Evolutionary conservation across 805 yeast species (phyloP).

Genomic region (Lipomyces yamanashiensis): DNA sequence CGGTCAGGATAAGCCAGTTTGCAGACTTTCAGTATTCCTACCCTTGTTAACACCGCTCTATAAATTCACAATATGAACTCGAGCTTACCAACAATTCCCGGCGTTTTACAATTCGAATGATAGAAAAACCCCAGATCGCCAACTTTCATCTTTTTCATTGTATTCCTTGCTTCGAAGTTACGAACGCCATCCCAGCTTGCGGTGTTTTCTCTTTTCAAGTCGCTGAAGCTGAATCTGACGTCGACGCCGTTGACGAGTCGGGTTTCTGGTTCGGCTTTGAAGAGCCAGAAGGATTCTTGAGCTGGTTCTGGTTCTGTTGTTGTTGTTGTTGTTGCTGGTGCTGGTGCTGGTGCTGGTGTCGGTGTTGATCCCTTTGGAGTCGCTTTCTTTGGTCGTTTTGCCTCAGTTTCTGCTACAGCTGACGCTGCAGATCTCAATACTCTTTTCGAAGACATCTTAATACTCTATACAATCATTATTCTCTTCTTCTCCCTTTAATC

Average conservation of each 20-base stretch:
- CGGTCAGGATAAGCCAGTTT: constrained; percentile 45
- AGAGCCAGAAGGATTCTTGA: constrained; percentile 52
- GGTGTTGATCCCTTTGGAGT: no score
- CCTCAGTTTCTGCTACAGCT: neutral
- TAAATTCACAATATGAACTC: neutral
- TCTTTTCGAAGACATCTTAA: constrained; percentile 3
- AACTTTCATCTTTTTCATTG: constrained; percentile 53
- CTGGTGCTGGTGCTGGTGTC: neutral
- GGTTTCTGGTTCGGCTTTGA: constrained; percentile 60
- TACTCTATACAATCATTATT: neutral
- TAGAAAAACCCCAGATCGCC: constrained; percentile 58
- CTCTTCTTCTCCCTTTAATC: neutral
- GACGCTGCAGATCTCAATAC: neutral
- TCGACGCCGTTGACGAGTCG: constrained; percentile 57
- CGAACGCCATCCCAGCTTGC: constrained; percentile 64
- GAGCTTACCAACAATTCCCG: constrained; percentile 53
- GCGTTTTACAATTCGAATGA: constrained; percentile 59
- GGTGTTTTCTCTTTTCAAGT: constrained; percentile 45
- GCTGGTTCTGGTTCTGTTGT: neutral
- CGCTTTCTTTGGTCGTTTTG: no score
- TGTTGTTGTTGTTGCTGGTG: neutral
- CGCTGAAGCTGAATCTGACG: constrained; percentile 55
- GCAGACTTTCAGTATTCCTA: constrained; percentile 47
- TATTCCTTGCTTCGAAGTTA: constrained; percentile 61
- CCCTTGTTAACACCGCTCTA: neutral